phyloP scores from a whole-genome alignment of 2,329 filamentous ascomycete genomes.

The Paraphoma sp. region DNA sequence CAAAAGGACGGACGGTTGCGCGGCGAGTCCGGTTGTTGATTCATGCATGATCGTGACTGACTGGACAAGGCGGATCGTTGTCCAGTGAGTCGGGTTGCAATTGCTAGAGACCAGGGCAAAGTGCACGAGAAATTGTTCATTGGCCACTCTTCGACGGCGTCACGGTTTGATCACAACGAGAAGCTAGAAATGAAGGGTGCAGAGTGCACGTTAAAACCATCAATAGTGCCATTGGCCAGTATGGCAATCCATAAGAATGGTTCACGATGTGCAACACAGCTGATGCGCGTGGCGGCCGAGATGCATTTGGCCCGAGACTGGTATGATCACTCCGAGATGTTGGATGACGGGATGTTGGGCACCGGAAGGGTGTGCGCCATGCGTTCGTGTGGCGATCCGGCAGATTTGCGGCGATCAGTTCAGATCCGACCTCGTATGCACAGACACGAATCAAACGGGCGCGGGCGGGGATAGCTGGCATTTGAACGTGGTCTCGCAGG shows the following conservation, averaged over 20 bases:
- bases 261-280: background rate
- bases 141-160: no score
- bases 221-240: background rate
- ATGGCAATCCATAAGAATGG: background rate
- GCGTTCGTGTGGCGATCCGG: background rate
- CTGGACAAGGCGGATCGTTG: background rate
- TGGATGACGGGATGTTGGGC: background rate
- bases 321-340: background rate
- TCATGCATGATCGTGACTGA: background rate
- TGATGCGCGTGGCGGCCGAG: background rate
- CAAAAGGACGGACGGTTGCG: background rate
- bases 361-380: background rate
- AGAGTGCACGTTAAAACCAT: no score
- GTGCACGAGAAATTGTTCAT: no score
- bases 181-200: no score
- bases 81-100: background rate
- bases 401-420: conserved; percentile 1
- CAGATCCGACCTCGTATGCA: background rate
- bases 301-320: background rate
- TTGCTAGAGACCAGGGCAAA: no score
- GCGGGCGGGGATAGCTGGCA: no score
- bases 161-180: no score
- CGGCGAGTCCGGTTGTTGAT: background rate
- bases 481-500: no score
- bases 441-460: background rate